Evolutionary conservation across 2,329 filamentous ascomycete species (phyloP).

Genomic region (Paraphaeosphaeria sporulosa): DNA sequence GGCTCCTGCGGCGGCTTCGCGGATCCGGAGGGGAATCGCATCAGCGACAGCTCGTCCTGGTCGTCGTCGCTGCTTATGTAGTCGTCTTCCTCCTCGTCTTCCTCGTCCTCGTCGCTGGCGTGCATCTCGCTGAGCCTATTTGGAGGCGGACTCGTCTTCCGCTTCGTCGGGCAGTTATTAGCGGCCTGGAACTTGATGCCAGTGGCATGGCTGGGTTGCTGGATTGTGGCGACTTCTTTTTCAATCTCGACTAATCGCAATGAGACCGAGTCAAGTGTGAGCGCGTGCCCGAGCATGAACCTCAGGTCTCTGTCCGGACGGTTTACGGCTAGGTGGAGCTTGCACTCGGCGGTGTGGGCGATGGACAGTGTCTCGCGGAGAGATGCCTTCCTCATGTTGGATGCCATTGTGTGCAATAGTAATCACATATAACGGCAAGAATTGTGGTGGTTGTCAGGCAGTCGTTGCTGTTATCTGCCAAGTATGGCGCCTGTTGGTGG

Average conservation of each 20-base stretch:
- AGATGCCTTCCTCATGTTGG: background rate
- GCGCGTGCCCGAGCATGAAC: constrained; percentile 5
- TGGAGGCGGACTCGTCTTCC: constrained; percentile 1
- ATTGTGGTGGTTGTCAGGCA: background rate
- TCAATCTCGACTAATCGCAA: constrained; percentile 5
- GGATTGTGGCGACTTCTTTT: background rate
- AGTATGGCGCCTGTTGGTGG: background rate
- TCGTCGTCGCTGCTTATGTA: constrained; percentile 3
- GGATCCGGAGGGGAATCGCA: background rate
- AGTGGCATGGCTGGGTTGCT: constrained; percentile 1
- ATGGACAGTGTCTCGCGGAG: constrained; percentile 6
- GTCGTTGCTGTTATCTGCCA: background rate
- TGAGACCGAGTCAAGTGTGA: constrained; percentile 2
- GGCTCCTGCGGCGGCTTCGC: background rate
- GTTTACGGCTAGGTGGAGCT: background rate
- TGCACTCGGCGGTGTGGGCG: constrained; percentile 7
- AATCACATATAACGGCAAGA: background rate
- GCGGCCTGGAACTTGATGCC: constrained; percentile 4
- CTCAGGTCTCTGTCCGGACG: constrained; percentile 3
- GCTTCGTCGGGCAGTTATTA: background rate
- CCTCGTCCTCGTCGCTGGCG: constrained; percentile 4
- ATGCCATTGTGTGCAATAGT: background rate
- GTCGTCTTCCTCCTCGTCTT: background rate
- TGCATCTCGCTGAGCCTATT: background rate
- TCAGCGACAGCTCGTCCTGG: constrained; percentile 7